Percentiles rank a stretch among this genome's conserved stretches.
Evolutionary conservation across 257 asterid genomes (phyloP).

Genomic region (Przewalskia tangutica): DNA sequence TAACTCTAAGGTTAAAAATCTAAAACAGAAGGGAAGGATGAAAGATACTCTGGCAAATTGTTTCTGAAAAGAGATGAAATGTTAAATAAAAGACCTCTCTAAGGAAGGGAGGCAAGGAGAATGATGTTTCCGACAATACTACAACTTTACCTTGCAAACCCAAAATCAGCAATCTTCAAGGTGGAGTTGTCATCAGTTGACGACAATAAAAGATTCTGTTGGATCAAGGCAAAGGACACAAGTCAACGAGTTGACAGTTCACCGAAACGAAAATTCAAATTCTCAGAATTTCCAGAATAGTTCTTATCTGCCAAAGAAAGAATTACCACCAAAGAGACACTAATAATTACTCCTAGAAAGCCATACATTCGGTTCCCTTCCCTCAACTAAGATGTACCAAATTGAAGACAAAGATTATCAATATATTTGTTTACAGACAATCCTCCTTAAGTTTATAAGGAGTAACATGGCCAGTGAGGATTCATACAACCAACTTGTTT

Average conservation of each 20-base stretch:
- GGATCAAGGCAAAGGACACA: not conserved
- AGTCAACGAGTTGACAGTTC: not conserved
- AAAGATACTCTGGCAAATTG: not conserved
- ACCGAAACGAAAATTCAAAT: not conserved
- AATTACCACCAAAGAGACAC: not conserved
- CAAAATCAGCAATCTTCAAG: slow-evolving; percentile 50
- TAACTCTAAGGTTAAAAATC: not conserved
- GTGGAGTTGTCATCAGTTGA: slow-evolving; percentile 28
- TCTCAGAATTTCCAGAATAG: not conserved
- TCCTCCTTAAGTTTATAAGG: not conserved
- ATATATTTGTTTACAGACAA: not conserved
- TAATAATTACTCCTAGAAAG: not conserved
- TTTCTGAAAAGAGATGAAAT: not conserved
- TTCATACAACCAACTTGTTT: no score
- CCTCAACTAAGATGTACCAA: not conserved
- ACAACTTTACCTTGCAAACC: slow-evolving; percentile 66
- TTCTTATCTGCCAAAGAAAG: not conserved
- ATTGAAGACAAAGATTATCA: not conserved
- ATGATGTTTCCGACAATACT: not conserved
- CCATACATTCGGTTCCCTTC: not conserved
- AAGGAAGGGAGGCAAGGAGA: not conserved
- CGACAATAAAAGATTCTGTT: slow-evolving; percentile 43
- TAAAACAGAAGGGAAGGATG: not conserved
- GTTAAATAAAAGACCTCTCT: not conserved
- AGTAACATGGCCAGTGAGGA: not conserved